Evolutionary conservation across 805 yeast genomes (phyloP).

Genomic region (Komagataella mondaviorum): DNA sequence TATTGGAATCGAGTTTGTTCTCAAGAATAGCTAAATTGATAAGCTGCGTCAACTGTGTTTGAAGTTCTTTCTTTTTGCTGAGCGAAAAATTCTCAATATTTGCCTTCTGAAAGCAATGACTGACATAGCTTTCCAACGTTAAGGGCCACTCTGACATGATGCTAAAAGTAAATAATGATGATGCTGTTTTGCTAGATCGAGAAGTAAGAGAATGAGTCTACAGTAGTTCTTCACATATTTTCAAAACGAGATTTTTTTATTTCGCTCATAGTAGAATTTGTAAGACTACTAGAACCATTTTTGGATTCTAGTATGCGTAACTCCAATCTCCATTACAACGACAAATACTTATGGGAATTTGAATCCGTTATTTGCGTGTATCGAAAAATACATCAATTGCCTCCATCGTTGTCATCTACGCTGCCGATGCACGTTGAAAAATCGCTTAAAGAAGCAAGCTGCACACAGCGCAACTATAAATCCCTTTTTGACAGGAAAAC

Average conservation of each 20-base stretch:
- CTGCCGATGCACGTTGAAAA: background rate
- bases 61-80: constrained; percentile 22
- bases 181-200: background rate
- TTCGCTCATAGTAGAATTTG: background rate
- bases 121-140: constrained; percentile 36
- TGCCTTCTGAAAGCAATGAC: constrained; percentile 27
- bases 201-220: background rate
- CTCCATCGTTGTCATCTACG: background rate
- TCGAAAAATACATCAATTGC: background rate
- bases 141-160: constrained; percentile 31
- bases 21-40: constrained; percentile 33
- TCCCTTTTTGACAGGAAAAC: background rate
- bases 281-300: background rate
- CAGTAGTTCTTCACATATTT: background rate
- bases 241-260: background rate
- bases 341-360: background rate
- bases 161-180: background rate
- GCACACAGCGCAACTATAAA: background rate
- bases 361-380: background rate
- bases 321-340: background rate
- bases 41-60: constrained; percentile 33
- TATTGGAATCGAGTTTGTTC: constrained; percentile 29
- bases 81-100: constrained; percentile 19
- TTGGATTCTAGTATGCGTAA: background rate
- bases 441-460: background rate